phyloP scores from a whole-genome alignment of 495 filamentous ascomycete species.

The Haplographium delicatum region DNA sequence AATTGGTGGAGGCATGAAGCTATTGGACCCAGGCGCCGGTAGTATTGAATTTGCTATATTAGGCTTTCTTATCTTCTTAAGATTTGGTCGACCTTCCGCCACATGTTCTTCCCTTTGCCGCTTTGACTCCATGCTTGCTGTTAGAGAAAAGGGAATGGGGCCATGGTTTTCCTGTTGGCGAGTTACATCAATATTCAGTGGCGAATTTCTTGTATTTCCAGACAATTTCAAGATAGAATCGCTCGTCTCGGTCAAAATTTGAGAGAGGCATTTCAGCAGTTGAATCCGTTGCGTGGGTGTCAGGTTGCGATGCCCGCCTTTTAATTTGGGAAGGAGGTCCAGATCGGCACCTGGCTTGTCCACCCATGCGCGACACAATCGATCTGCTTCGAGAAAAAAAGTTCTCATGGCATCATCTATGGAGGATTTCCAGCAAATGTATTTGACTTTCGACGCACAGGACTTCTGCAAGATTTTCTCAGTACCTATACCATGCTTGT shows the following conservation, averaged over 20 bases:
- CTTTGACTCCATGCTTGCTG: neutral
- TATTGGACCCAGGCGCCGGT: neutral
- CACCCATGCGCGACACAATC: slow-evolving; percentile 15
- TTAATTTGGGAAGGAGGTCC: slow-evolving; percentile 9
- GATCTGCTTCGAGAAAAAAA: too few species aligned
- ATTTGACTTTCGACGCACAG: too few species aligned
- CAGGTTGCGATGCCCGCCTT: slow-evolving; percentile 5
- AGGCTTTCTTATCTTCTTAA: slow-evolving; percentile 10
- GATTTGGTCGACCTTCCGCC: neutral
- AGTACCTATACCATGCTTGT: too few species aligned
- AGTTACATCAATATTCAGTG: neutral
- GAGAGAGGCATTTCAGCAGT: slow-evolving; percentile 2
- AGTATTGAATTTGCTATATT: neutral
- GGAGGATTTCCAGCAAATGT: too few species aligned
- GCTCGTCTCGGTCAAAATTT: slow-evolving; percentile 1
- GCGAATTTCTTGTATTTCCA: neutral
- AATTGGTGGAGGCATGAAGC: neutral
- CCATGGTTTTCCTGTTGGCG: neutral
- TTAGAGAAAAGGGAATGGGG: slow-evolving; percentile 1
- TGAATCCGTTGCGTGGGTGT: neutral
- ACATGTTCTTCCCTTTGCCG: slow-evolving; percentile 2
- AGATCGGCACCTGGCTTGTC: slow-evolving; percentile 19
- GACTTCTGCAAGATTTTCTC: too few species aligned
- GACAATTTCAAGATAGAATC: neutral
- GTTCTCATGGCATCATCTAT: too few species aligned